Conservation (phyloP, 192 early-diverging fungal species). For the Chytriomyces hyalinus region DNA sequence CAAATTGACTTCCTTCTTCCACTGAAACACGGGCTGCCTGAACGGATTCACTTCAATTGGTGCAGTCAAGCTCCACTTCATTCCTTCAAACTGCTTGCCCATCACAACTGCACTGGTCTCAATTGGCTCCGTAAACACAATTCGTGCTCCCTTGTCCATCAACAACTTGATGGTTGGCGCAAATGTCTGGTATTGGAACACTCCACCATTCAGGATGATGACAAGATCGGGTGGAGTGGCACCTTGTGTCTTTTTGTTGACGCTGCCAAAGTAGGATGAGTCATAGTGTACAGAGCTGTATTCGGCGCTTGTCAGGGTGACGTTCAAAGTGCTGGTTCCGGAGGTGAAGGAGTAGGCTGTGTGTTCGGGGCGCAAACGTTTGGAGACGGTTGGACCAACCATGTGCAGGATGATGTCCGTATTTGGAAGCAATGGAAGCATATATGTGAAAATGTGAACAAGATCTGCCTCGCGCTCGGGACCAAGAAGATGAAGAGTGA, state of each 20-base stretch:
- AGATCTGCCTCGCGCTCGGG: slow-evolving; percentile 58
- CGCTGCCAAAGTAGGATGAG: slow-evolving; percentile 34
- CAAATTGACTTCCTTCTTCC: slow-evolving; percentile 58
- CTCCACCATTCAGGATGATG: slow-evolving; percentile 50
- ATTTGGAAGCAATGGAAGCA: slow-evolving; percentile 57
- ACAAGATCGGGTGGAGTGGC: slow-evolving; percentile 52
- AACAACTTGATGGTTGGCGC: slow-evolving; percentile 46
- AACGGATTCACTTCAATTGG: slow-evolving; percentile 51
- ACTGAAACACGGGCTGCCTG: slow-evolving; percentile 56
- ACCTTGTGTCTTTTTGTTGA: slow-evolving; percentile 36
- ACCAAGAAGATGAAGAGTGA: slow-evolving; percentile 57
- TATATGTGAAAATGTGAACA: slow-evolving; percentile 46
- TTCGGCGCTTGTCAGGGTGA: slow-evolving; percentile 46
- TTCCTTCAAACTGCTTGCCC: slow-evolving; percentile 37
- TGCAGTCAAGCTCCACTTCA: slow-evolving; percentile 40
- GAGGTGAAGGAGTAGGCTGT: slow-evolving; percentile 40
- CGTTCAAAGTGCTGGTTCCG: slow-evolving; percentile 40
- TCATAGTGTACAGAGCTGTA: slow-evolving; percentile 42
- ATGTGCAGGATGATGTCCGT: slow-evolving; percentile 60
- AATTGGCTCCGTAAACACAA: slow-evolving; percentile 53
- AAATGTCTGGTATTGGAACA: slow-evolving; percentile 50
- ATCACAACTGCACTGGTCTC: slow-evolving; percentile 48
- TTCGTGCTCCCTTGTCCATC: slow-evolving; percentile 42
- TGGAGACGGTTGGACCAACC: slow-evolving; percentile 51
- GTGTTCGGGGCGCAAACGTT: slow-evolving; percentile 46